phyloP scores from a whole-genome alignment of 495 filamentous ascomycete species.

The Staphylotrichum tortipilum region DNA sequence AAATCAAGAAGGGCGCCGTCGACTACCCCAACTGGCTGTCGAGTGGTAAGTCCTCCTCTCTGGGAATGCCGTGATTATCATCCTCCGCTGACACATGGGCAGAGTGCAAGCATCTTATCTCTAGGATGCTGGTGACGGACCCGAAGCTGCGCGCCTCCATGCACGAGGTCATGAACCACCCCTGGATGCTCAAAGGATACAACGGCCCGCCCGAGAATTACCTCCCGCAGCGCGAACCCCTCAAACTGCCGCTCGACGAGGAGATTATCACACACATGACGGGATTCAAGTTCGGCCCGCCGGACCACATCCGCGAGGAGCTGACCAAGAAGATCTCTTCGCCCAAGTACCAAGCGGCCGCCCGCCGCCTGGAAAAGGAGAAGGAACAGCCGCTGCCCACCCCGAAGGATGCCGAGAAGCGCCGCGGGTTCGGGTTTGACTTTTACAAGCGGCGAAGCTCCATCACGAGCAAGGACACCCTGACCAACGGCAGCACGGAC shows the following conservation, averaged over 20 bases:
- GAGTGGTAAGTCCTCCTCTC: slow-evolving; percentile 51
- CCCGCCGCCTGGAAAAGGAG: slow-evolving; percentile 51
- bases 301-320: slow-evolving; percentile 72
- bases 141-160: slow-evolving; percentile 79
- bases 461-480: slow-evolving; percentile 73
- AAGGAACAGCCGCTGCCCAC: slow-evolving; percentile 51
- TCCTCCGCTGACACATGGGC: slow-evolving; percentile 22
- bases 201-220: slow-evolving; percentile 79
- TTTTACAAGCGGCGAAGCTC: slow-evolving; percentile 96
- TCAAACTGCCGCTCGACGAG: slow-evolving; percentile 75
- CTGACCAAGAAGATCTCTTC: slow-evolving; percentile 79
- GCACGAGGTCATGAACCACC: slow-evolving; percentile 88
- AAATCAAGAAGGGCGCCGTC: slow-evolving; percentile 95
- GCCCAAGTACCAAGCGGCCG: slow-evolving; percentile 80
- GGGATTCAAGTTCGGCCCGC: slow-evolving; percentile 90
- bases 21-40: slow-evolving; percentile 94
- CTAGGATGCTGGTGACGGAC: slow-evolving; percentile 93
- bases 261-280: slow-evolving; percentile 88
- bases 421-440: slow-evolving; percentile 81
- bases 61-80: too few species aligned
- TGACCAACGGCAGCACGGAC: slow-evolving; percentile 79
- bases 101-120: slow-evolving; percentile 94
- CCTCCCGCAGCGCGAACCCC: slow-evolving; percentile 72
- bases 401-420: slow-evolving; percentile 66
- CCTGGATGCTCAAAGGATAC: slow-evolving; percentile 96